Percentiles rank a stretch among this genome's conserved stretches.
Evolutionary conservation across 768 basidiomycete species (phyloP).

Genomic region (Lentinula raphanica): DNA sequence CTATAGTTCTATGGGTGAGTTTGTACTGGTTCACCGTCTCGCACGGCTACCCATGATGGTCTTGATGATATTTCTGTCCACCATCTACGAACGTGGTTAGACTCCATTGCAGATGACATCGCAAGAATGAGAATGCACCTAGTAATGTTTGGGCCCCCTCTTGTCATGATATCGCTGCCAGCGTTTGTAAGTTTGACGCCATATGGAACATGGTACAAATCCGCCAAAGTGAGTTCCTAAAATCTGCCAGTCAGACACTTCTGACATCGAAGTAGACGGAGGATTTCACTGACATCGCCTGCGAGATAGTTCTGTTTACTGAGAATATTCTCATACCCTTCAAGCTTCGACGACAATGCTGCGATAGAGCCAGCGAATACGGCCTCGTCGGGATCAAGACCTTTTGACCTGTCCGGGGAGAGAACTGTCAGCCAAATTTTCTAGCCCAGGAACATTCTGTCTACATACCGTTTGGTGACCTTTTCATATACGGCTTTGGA

Average conservation of each 20-base stretch:
- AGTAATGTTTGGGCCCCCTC: slow-evolving; percentile 29
- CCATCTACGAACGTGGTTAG: slow-evolving; percentile 31
- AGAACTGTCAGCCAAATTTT: background rate
- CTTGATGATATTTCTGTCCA: slow-evolving; percentile 40
- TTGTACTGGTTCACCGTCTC: background rate
- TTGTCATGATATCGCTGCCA: slow-evolving; percentile 20
- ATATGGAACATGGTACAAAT: slow-evolving; percentile 46
- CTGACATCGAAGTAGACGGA: background rate
- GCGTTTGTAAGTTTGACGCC: slow-evolving; percentile 5
- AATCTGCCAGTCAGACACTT: too few relatives aligned
- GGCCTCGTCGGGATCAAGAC: slow-evolving; percentile 25
- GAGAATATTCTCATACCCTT: slow-evolving; percentile 49
- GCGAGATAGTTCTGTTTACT: slow-evolving; percentile 48
- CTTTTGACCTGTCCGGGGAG: slow-evolving; percentile 25
- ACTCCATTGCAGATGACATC: background rate
- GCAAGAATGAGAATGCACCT: slow-evolving; percentile 21
- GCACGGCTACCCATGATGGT: slow-evolving; percentile 29
- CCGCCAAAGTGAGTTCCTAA: slow-evolving; percentile 42
- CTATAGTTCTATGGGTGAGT: background rate
- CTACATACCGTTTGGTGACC: slow-evolving; percentile 44
- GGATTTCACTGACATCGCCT: slow-evolving; percentile 42
- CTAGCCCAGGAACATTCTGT: background rate
- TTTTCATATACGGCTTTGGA: slow-evolving; percentile 39
- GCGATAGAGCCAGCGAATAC: slow-evolving; percentile 19
- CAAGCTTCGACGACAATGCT: slow-evolving; percentile 35